phyloP scores from a whole-genome alignment of 2,329 filamentous ascomycete genomes.

The Ceratocystis huliohia region DNA sequence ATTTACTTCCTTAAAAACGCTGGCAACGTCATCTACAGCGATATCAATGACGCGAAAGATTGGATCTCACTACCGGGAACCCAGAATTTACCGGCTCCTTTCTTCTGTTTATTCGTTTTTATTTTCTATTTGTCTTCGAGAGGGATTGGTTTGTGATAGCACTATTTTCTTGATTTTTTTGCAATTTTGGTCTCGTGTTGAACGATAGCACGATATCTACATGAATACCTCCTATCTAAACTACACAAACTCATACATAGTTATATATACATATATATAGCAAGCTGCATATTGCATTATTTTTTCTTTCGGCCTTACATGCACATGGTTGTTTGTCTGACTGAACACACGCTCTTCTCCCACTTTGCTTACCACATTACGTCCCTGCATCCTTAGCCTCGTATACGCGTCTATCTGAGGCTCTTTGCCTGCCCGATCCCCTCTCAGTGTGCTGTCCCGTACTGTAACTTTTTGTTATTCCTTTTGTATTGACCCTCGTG shows the following conservation, averaged over 20 bases:
- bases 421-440: background rate
- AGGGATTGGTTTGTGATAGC: background rate
- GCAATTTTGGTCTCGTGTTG: background rate
- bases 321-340: too few relatives aligned
- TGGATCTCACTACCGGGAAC: conserved; percentile 5
- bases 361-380: background rate
- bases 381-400: conserved; percentile 1
- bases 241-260: background rate
- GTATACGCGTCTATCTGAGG: background rate
- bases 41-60: background rate
- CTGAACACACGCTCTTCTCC: too few relatives aligned
- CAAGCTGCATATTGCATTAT: background rate
- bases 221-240: conserved; percentile 5
- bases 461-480: background rate
- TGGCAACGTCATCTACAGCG: background rate
- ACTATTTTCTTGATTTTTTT: background rate
- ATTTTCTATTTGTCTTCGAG: background rate
- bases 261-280: background rate
- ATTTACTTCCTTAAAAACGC: background rate
- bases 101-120: conserved; percentile 8
- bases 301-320: background rate
- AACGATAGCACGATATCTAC: too few relatives aligned
- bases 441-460: background rate
- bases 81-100: conserved; percentile 7
- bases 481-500: background rate